Evolutionary conservation across 1,284 basidiomycete genomes (phyloP).

Genomic region (Anthracocystis setariae): DNA sequence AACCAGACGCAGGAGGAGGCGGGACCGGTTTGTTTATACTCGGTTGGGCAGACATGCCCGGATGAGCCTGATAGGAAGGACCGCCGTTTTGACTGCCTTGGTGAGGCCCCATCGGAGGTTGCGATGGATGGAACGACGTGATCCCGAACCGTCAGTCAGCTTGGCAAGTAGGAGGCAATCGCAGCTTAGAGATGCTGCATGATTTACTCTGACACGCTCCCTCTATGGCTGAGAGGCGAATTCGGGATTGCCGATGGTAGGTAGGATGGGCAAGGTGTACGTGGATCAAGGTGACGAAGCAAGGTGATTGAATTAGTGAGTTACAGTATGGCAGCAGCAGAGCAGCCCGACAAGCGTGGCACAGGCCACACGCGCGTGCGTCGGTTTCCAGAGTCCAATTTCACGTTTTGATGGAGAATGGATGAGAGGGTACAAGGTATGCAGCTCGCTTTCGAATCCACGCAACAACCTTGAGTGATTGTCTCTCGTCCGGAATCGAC

Average conservation of each 20-base stretch:
- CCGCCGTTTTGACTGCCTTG: conserved; percentile 3
- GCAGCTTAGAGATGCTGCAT: neutral
- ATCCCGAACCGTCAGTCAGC: neutral
- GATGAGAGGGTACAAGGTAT: no score
- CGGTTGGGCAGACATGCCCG: conserved; percentile 12
- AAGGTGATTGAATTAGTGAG: neutral
- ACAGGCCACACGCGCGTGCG: neutral
- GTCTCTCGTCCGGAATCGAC: no score
- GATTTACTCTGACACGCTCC: neutral
- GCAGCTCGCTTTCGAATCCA: no score
- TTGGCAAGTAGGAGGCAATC: neutral
- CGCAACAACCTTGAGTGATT: no score
- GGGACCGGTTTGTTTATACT: conserved; percentile 34
- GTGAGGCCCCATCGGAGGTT: conserved; percentile 3
- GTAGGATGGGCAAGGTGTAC: neutral
- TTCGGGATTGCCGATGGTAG: conserved; percentile 1
- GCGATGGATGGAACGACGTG: conserved; percentile 6
- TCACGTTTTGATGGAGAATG: no score
- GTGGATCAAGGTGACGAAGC: neutral
- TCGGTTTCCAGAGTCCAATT: conserved; percentile 1
- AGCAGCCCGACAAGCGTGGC: no score
- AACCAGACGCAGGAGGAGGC: conserved; percentile 14
- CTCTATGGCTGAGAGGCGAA: neutral
- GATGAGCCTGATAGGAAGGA: conserved; percentile 17
- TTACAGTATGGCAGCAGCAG: neutral